Evolutionary conservation across 345 rosid genomes (phyloP).

Genomic region (Gossypium raimondii): DNA sequence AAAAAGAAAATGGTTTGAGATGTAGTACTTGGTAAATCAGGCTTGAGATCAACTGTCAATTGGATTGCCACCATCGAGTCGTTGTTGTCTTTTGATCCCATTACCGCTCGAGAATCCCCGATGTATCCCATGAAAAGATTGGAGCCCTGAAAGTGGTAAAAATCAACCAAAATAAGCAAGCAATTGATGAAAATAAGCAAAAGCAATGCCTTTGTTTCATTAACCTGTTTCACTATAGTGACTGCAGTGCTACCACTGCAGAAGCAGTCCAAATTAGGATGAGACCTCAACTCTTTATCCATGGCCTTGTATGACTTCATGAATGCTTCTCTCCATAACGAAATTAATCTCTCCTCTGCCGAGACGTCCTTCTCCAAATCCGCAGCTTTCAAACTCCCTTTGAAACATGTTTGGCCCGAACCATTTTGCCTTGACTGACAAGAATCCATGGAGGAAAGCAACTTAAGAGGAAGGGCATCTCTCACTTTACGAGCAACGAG

Average conservation of each 20-base stretch:
- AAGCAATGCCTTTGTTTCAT: neutral
- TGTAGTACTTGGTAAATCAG: constrained; percentile 94
- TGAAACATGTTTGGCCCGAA: constrained; percentile 45
- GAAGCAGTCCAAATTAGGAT: constrained; percentile 94
- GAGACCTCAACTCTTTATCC: constrained; percentile 95
- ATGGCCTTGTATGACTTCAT: constrained; percentile 84
- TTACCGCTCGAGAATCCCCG: constrained; percentile 96
- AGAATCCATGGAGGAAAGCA: constrained; percentile 56
- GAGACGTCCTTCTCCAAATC: constrained; percentile 49
- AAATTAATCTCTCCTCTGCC: constrained; percentile 46
- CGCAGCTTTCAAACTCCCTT: constrained; percentile 32
- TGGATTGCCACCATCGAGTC: constrained; percentile 82
- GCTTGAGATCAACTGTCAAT: constrained; percentile 94
- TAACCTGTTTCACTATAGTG: constrained; percentile 84
- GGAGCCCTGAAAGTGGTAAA: constrained; percentile 57
- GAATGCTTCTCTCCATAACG: constrained; percentile 83
- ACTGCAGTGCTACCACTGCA: constrained; percentile 99
- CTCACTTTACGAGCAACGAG: constrained; percentile 97
- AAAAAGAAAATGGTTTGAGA: constrained; percentile 2
- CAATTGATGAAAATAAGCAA: constrained; percentile 4
- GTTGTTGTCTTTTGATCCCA: constrained; percentile 80
- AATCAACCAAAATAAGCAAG: constrained; percentile 9
- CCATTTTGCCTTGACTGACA: constrained; percentile 52
- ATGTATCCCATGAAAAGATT: constrained; percentile 92
- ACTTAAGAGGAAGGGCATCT: constrained; percentile 79